Evolutionary conservation across 1,284 basidiomycete species (phyloP).

Genomic region (Ceratobasidium sp.): DNA sequence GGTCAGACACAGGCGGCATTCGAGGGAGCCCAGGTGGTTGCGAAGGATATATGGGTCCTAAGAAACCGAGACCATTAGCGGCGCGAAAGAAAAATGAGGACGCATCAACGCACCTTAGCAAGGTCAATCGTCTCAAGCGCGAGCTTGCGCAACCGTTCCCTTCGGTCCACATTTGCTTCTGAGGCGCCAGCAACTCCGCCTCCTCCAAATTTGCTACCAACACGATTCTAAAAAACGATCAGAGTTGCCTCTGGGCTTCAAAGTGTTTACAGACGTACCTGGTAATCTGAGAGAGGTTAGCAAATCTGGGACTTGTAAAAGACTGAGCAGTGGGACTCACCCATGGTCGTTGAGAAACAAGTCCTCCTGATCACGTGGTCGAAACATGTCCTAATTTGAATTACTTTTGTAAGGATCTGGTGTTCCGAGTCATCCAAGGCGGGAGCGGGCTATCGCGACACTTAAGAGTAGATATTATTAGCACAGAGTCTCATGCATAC

Average conservation of each 20-base stretch:
- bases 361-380: slow-evolving; percentile 2
- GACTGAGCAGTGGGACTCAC: slow-evolving; percentile 17
- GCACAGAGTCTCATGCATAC: too few species aligned
- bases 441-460: too few species aligned
- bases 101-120: slow-evolving; percentile 75
- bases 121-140: slow-evolving; percentile 97
- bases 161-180: slow-evolving; percentile 94
- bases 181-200: slow-evolving; percentile 93
- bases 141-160: slow-evolving; percentile 95
- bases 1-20: slow-evolving; percentile 97
- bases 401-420: too few species aligned
- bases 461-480: too few species aligned
- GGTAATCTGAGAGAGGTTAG: slow-evolving; percentile 55
- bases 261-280: slow-evolving; percentile 51
- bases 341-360: slow-evolving; percentile 27
- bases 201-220: slow-evolving; percentile 95
- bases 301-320: not conserved
- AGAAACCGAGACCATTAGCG: not conserved
- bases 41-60: slow-evolving; percentile 99
- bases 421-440: too few species aligned
- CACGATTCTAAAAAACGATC: slow-evolving; percentile 78
- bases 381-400: not conserved
- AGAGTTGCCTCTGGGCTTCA: slow-evolving; percentile 24
- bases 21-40: slow-evolving; percentile 96
- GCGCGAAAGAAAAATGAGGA: not conserved